Conservation (phyloP, 2,329 filamentous ascomycete genomes). For the Aspergillus transmontanensis region DNA sequence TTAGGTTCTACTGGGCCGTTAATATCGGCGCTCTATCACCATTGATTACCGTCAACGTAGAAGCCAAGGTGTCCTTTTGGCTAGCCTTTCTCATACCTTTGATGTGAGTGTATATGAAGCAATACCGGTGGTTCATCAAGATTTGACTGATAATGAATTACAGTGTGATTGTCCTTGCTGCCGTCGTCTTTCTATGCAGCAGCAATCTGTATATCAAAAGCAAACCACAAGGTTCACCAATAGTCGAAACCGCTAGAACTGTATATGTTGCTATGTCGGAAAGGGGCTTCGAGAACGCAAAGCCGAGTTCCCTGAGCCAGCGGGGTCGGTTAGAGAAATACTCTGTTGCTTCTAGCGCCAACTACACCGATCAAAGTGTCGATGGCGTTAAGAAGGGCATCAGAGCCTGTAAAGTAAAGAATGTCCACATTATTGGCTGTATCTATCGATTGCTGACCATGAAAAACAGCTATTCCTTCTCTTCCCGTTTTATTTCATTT, state of each 20-base stretch:
- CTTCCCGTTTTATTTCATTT: constrained; percentile 58
- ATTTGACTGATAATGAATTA: constrained; percentile 46
- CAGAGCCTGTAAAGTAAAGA: constrained; percentile 59
- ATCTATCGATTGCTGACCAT: neutral
- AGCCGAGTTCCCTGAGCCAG: constrained; percentile 17
- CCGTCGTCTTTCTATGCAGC: constrained; percentile 49
- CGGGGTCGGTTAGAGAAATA: constrained; percentile 23
- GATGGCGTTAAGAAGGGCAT: constrained; percentile 64
- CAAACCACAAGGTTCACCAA: constrained; percentile 57
- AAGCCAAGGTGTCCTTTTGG: constrained; percentile 64
- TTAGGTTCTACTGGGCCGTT: constrained; percentile 61
- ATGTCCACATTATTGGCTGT: neutral
- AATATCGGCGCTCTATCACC: constrained; percentile 66
- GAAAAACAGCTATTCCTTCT: constrained; percentile 57
- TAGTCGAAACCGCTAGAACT: constrained; percentile 51
- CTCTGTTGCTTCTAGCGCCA: constrained; percentile 19
- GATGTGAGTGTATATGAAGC: constrained; percentile 23
- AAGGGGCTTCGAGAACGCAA: constrained; percentile 20
- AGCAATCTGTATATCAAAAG: constrained; percentile 30
- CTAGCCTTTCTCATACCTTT: constrained; percentile 60
- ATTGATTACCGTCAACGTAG: constrained; percentile 54
- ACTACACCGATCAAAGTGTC: constrained; percentile 58
- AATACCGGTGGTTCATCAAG: neutral
- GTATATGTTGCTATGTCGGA: constrained; percentile 24
- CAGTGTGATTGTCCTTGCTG: constrained; percentile 48